Evolutionary conservation across 768 basidiomycete species (phyloP), one percentile per base, ranked within the genome.

Genomic region (Pulveroboletus sp.): DNA sequence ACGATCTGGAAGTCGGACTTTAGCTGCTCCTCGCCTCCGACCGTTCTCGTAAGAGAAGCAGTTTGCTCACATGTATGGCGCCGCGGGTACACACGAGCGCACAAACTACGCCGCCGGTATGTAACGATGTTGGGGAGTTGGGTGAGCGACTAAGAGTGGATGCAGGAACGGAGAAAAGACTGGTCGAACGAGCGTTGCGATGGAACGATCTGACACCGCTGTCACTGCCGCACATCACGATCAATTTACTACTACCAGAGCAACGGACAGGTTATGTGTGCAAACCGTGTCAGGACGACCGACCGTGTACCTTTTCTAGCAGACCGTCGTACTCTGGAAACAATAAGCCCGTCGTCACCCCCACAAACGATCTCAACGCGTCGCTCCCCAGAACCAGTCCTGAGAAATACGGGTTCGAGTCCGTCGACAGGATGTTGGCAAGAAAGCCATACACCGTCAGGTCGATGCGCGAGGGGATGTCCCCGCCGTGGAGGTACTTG

Each of bases 371-470:
- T 18, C 38, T 55, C 26, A 67, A 38, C 28, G 41, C 56, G 7
- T 33, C 14, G 42, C 62, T 65, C 28, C 35, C 43, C 47, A 65
- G 9, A 28, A 69, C 50, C 45, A 67, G 46, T 17, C 28, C 30
- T 40, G 55, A 6, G 50, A 65, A 67, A 27, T 68, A 59, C 14
- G 67, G 69, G 47, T 65, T 70, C 6, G 42, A 55, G 1, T 21
- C 43, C 39, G 44, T 40, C 17, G 58, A 39, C 8, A 69, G 32
- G 9, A 53, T 52, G 39, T 70, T 70, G 41, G 68, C 65, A 7
- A 69, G 61, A 50, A 69, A 69, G 15, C 51, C 69, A 31, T 61
- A 60, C 36, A 63, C 55, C 8, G 56, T 65, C 17, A 69, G 46
- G 47, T 69, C 69, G 10, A 69, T 60, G 40, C 56, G 49, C 0